A percentile compares a stretch with the other conserved stretches of the same genome.
Conservation (phyloP, 1,284 basidiomycete genomes). For the Rhodotorula sp. region DNA sequence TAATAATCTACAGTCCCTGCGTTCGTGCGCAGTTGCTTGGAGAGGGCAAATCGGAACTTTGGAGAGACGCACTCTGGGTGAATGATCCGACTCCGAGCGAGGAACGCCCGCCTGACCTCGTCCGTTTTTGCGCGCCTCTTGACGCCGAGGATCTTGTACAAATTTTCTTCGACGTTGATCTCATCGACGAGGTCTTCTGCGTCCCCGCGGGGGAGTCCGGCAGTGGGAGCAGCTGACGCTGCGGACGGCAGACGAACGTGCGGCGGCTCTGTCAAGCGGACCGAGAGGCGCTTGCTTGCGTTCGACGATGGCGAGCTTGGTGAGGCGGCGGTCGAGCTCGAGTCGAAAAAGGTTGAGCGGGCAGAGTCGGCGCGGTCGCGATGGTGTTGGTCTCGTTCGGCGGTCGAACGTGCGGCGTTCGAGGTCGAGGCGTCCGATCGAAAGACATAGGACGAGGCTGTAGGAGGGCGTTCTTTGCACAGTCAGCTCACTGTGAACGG, state of each 20-base stretch:
- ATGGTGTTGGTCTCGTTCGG: background rate
- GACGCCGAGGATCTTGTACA: slow-evolving; percentile 72
- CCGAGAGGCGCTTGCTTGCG: slow-evolving; percentile 4
- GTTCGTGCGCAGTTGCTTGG: too few relatives aligned
- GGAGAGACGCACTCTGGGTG: slow-evolving; percentile 70
- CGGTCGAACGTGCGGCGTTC: background rate
- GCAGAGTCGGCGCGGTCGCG: background rate
- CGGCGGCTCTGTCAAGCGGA: slow-evolving; percentile 6
- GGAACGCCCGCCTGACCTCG: slow-evolving; percentile 71
- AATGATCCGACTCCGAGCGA: slow-evolving; percentile 68
- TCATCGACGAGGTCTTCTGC: slow-evolving; percentile 46
- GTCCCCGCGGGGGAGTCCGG: slow-evolving; percentile 3
- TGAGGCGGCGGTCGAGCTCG: background rate
- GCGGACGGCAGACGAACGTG: slow-evolving; percentile 1
- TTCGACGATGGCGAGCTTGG: background rate
- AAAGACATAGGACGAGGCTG: slow-evolving; percentile 24
- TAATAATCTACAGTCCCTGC: too few relatives aligned
- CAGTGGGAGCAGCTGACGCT: background rate
- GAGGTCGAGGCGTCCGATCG: slow-evolving; percentile 8
- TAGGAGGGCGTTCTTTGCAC: too few relatives aligned
- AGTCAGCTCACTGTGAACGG: too few relatives aligned
- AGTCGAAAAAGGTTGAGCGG: background rate
- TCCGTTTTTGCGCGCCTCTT: slow-evolving; percentile 58
- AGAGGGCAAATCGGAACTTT: background rate
- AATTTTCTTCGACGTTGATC: slow-evolving; percentile 61